Base-by-base conservation (phyloP, 352 stramenopile genomes). In the Phytophthora chlamydospora region DNA sequence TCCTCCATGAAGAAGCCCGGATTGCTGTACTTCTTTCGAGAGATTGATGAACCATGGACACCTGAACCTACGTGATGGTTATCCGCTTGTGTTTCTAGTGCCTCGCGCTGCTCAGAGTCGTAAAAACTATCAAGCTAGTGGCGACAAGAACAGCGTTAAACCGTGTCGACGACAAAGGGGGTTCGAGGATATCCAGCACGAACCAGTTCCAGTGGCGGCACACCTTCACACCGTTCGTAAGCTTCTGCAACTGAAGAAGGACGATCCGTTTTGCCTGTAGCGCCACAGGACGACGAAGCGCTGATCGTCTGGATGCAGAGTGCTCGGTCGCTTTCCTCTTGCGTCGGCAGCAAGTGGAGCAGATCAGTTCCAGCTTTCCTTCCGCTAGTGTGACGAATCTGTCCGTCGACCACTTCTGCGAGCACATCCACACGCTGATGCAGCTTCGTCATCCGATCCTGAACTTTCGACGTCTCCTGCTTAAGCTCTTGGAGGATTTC, bases 1-100 rank as follows among this genome's bases (percentile, higher is more conserved):
- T 89, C 80, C 7, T 84, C 75, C 43, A 78, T 66, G 60, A 86
- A 85, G 42, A 88, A 88, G 6, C 69, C 65, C 6, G 80, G 80
- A 31, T 89, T 54, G 46, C 71, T 85, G 62, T 85, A 89, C 40
- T 88, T 87, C 51, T 81, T 83, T 9, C 66, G 51, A 9, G 65
- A 75, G 21, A 68, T 54, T 8, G 66, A 73, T 13, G 52, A 62
- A 34, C 36, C 39, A 17, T 46, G n/a, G 40, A n/a, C 7, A 3
- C 13, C 35, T 9, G 47, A 11, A 31, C 35, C 31, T 48, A 17
- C 21, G 16, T 4, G 2, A 13, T 39, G 42, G 44, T 34, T 39
- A 10, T 55, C 34, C 0, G n/a, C 5, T 16, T 58, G 42, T n/a
- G 33, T 51, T 58, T 2, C 32, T 57, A 13, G 12, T 27, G 9